These are phyloP conservation scores for Triticum urartu DNA, from an alignment of 176 grass and related monocot species.

Conservation along the genomic window DNA sequence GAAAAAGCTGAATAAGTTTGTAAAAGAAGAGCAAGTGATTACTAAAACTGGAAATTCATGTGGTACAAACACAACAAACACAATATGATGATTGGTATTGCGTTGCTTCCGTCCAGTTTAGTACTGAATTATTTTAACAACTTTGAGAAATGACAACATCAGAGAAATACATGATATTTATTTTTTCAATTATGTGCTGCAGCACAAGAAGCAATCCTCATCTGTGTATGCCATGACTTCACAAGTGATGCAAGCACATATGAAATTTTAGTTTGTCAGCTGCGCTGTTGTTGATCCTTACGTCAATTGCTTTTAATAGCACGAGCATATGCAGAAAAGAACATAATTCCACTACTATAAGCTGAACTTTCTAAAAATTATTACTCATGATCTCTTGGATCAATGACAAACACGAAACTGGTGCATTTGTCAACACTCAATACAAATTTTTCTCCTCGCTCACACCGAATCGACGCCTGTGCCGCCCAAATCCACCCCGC, in stretches of 20 bases:
- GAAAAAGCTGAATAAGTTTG: constrained; percentile 66
- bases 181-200: not conserved
- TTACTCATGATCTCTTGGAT: not conserved
- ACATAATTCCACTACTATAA: not conserved
- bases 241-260: not conserved
- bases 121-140: not conserved
- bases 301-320: not conserved
- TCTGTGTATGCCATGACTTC: not conserved
- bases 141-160: not conserved
- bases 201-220: not conserved
- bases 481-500: too few relatives aligned
- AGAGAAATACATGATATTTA: not conserved
- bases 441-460: not conserved
- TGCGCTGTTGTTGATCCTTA: not conserved
- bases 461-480: too few relatives aligned
- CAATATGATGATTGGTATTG: not conserved
- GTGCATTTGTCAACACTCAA: not conserved
- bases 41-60: not conserved
- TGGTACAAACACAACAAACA: too few relatives aligned
- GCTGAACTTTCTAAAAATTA: not conserved
- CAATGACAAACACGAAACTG: not conserved
- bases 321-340: not conserved
- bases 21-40: not conserved
- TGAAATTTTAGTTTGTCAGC: not conserved
- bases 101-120: not conserved